Evolutionary conservation across 352 stramenopile genomes (phyloP), one percentile per base, ranked within the genome.

Genomic region (Pythium monospermum): DNA sequence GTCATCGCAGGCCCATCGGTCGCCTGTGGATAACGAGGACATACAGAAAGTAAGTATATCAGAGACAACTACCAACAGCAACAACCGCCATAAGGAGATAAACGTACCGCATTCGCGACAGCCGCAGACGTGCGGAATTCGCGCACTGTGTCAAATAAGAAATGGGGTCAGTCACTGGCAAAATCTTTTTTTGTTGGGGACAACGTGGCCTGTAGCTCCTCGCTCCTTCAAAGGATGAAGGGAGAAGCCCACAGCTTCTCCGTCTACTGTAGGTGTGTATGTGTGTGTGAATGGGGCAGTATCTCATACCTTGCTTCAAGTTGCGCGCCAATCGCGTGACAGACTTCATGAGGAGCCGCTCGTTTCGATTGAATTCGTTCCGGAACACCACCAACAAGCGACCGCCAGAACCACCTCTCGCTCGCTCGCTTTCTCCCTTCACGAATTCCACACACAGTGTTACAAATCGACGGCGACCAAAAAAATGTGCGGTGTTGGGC

Each of bases 1-100:
- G 73, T 76, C 76, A 92, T 88, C 30, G 75, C 69, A 11, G 72
- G 63, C 48, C 77, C 61, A 48, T 84, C 73, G 2, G 59, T 62
- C 27, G 58, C 61, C 61, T 81, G 33, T 12, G 15, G 15, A 48
- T 37, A 32, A 36, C 27, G 23, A 32, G 23, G 25, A 13, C 22
- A 42, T 22, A 12, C 30, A 53, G 33, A 25, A 6, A 51, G 32
- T 39, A 31, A 39, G 27, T 41, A 7, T 19, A 50, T 42, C 15
- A 22, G 18, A 43, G 8, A 12, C 19, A 28, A 28, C 37, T n/a
- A 28, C 19, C 37, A 43, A 10, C 11, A 19, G 12, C 12, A 21
- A 11, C 6, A 28, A 28, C 8, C 3, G 3, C 15, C 16, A 18
- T 50, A 13, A 30, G 28, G 27, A 6, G 22, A 43, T 2, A 23